phyloP scores from a whole-genome alignment of 768 basidiomycete species.

The Saitozyma podzolica region DNA sequence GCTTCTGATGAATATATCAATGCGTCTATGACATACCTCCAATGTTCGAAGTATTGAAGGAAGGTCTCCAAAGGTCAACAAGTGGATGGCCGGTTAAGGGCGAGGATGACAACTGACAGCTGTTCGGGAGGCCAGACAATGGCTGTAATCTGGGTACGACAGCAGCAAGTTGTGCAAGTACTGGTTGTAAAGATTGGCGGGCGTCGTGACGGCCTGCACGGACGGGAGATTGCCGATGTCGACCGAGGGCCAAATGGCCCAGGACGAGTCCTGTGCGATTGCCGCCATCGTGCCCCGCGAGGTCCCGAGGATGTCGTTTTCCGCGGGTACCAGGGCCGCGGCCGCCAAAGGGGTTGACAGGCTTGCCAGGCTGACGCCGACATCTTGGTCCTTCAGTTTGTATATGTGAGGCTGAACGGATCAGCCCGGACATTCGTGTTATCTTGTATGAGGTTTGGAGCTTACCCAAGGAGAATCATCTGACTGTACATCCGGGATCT shows the following conservation, averaged over 20 bases:
- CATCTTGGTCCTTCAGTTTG: conserved; percentile 8
- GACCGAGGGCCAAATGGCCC: conserved; percentile 9
- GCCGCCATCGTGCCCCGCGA: conserved; percentile 1
- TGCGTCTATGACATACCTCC: no score
- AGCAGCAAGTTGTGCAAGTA: conserved; percentile 13
- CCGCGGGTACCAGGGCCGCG: not conserved
- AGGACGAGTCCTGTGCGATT: conserved; percentile 2
- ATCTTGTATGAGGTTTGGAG: not conserved
- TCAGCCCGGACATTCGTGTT: not conserved
- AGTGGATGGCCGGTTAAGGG: no score
- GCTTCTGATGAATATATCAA: no score
- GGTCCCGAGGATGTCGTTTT: conserved; percentile 1
- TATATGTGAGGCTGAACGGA: conserved; percentile 10
- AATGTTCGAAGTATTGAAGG: no score
- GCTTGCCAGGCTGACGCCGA: conserved; percentile 1
- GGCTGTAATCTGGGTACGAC: no score
- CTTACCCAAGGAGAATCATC: conserved; percentile 11
- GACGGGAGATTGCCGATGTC: conserved; percentile 14
- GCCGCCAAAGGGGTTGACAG: not conserved
- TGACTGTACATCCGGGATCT: conserved; percentile 13
- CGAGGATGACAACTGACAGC: no score
- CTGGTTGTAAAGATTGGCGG: conserved; percentile 13
- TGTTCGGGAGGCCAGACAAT: no score
- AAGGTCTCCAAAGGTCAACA: no score
- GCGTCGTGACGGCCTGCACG: conserved; percentile 4